phyloP scores from a whole-genome alignment of 306 rosid species.

The Castanea sativa region DNA sequence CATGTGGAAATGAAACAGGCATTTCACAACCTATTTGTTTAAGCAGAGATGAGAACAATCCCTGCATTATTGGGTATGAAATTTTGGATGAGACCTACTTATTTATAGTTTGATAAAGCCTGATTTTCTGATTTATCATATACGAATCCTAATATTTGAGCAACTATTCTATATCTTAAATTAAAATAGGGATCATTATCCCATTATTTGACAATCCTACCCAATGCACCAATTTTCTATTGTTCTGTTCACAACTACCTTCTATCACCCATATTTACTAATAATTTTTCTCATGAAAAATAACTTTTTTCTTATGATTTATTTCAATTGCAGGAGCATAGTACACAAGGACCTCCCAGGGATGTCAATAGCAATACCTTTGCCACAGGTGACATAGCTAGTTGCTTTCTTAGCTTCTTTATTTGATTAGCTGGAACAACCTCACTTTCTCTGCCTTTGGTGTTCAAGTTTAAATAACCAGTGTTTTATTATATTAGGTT shows the following conservation, averaged over 20 bases:
- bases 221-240: neutral
- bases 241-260: conserved; percentile 9
- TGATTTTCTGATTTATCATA: neutral
- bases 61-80: conserved; percentile 70
- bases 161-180: neutral
- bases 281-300: neutral
- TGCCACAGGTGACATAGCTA: conserved; percentile 52
- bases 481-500: conserved; percentile 43
- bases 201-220: neutral
- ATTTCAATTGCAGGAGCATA: conserved; percentile 42
- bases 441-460: neutral
- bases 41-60: conserved; percentile 52
- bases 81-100: neutral
- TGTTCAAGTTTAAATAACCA: conserved; percentile 8
- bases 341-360: conserved; percentile 36
- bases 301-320: conserved; percentile 8
- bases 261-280: neutral
- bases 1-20: conserved; percentile 52
- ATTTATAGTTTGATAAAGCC: neutral
- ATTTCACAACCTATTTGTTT: conserved; percentile 52
- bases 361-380: conserved; percentile 49
- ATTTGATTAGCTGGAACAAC: neutral
- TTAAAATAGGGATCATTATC: neutral
- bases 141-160: neutral
- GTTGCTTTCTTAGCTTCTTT: neutral